Percentiles rank a stretch among this genome's conserved stretches.
These are phyloP conservation scores for Solanum pinnatisectum DNA, from an alignment of 257 asterid genomes.

Conservation along the genomic window DNA sequence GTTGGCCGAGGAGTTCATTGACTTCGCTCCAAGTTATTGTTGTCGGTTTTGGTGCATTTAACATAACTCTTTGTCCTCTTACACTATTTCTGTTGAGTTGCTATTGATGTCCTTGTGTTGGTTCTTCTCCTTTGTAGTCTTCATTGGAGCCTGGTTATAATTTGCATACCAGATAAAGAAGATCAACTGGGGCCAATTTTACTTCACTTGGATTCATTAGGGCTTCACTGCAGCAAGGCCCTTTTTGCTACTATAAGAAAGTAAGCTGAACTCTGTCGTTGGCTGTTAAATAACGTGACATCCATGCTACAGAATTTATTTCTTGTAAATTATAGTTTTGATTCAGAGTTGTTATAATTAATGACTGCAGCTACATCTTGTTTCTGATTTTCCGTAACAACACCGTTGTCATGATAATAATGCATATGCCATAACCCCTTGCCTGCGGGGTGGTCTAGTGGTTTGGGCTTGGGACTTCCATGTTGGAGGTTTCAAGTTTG, in stretches of 20 bases:
- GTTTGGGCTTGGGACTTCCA: too few species aligned
- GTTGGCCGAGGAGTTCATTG: neutral
- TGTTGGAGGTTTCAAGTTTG: too few species aligned
- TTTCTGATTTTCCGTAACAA: neutral
- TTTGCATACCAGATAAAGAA: slow-evolving; percentile 74
- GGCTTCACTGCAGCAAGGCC: slow-evolving; percentile 53
- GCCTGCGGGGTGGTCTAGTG: too few species aligned
- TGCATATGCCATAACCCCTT: neutral
- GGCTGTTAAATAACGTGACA: neutral
- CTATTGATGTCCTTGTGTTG: slow-evolving; percentile 1
- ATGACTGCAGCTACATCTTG: neutral
- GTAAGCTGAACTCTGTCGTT: slow-evolving; percentile 17
- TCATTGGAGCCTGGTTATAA: slow-evolving; percentile 96
- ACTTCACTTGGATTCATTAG: slow-evolving; percentile 91
- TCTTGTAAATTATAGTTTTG: neutral
- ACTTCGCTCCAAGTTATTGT: neutral
- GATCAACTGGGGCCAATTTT: slow-evolving; percentile 55
- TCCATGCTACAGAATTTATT: neutral
- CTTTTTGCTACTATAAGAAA: slow-evolving; percentile 57
- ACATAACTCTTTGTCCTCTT: neutral
- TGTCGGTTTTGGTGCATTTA: neutral
- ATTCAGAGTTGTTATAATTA: neutral
- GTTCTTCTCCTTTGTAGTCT: slow-evolving; percentile 30
- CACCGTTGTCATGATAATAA: neutral
- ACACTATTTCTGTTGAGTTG: neutral